Base-by-base conservation (phyloP, 768 basidiomycete species). In the Myochromella boudieri region DNA sequence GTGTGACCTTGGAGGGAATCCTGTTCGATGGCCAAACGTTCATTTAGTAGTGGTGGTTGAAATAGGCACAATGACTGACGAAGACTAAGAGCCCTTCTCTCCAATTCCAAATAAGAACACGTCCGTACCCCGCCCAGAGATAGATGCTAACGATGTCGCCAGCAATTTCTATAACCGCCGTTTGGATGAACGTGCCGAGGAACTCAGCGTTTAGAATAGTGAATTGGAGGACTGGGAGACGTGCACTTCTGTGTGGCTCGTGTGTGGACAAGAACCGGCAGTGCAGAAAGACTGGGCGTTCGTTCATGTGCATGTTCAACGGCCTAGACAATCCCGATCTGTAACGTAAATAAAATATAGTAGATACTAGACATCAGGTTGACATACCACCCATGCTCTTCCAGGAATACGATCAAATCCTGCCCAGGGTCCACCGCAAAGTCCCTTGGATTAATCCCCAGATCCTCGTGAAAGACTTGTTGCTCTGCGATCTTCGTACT, bases 401-500 rank as follows among this genome's bases (percentile, higher is more conserved):
- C 54, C 12, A 57, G 28, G 21, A 52, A 58, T 6, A 76, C 70
- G 28, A 84, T 64, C 37, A 85, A 55, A 52, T 85, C 81, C 58
- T 85, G 84, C 4, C 78, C 72, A 1, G 84, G 81, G 53, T 85
- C 83, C n/a, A 84, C 76, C 0, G 79, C 81, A 49, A 84, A 81
- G 55, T 84, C 83, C 34, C 77, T 68, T 29, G 72, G 67, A 7
- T 60, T 48, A 6, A 80, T 36, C 1, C 68, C 71, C 0, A 82
- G 33, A 22, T 78, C 66, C 17, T 61, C 42, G 44, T 64, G 55
- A 37, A 55, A 53, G 11, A 60, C 17, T 1, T 60, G 42, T 12
- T 55, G 47, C n/a, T n/a, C n/a, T n/a, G n/a, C n/a, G n/a, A n/a
- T n/a, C n/a, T n/a, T n/a, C n/a, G n/a, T n/a, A n/a, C n/a, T n/a